These are phyloP conservation scores for Metahyphopichia silvanorum DNA, from an alignment of 805 yeast species.

Conservation along the genomic window DNA sequence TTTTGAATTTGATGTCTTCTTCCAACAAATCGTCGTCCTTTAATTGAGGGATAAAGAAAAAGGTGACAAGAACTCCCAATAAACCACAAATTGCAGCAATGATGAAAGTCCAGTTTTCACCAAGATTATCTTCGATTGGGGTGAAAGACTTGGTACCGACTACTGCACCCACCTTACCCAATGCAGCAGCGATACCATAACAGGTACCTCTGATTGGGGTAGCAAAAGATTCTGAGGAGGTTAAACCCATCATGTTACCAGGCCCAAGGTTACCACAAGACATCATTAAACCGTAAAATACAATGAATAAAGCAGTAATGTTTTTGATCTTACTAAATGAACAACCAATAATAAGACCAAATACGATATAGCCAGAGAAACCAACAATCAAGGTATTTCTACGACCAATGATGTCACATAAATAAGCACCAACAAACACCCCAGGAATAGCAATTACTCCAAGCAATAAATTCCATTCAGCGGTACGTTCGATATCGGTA, in stretches of 20 bases:
- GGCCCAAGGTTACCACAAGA: constrained; percentile 75
- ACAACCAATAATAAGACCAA: constrained; percentile 70
- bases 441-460: constrained; percentile 72
- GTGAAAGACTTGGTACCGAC: constrained; percentile 73
- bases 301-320: constrained; percentile 60
- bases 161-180: constrained; percentile 85
- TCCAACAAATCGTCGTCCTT: constrained; percentile 64
- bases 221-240: constrained; percentile 64
- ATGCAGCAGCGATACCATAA: constrained; percentile 74
- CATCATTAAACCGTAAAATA: constrained; percentile 72
- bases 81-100: constrained; percentile 74
- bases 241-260: constrained; percentile 70
- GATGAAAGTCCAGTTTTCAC: constrained; percentile 73
- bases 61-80: constrained; percentile 58
- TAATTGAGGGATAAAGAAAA: constrained; percentile 63
- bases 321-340: constrained; percentile 54
- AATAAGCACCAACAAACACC: constrained; percentile 62
- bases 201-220: constrained; percentile 75
- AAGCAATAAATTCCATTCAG: constrained; percentile 71
- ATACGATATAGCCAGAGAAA: constrained; percentile 64
- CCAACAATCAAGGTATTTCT: constrained; percentile 71
- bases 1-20: constrained; percentile 62
- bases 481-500: constrained; percentile 50
- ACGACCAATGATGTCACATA: constrained; percentile 66
- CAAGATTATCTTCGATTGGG: constrained; percentile 62